phyloP scores from a whole-genome alignment of 129 eudicot genomes.

The Chrysanthemum lavandulifolium region DNA sequence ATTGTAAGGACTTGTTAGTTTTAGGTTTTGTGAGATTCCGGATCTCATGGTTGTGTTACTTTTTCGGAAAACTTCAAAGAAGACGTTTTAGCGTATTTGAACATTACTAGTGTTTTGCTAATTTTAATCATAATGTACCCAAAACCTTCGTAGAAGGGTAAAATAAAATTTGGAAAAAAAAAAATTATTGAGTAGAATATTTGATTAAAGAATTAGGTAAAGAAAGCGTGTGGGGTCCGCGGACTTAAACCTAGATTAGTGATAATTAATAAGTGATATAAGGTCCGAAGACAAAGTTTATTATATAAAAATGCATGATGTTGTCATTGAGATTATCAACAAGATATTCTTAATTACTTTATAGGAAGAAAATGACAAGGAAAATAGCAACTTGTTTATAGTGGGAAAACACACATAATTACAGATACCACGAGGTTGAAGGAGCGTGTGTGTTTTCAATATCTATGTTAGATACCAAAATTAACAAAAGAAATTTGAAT shows the following conservation, averaged over 20 bases:
- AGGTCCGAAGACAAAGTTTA: constrained; percentile 40
- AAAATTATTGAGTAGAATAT: neutral
- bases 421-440: constrained; percentile 27
- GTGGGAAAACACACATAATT: constrained; percentile 30
- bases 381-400: constrained; percentile 18
- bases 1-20: too few species aligned
- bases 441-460: neutral
- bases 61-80: too few species aligned
- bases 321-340: constrained; percentile 37
- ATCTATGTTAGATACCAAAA: neutral
- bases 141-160: too few species aligned
- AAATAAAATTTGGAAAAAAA: neutral
- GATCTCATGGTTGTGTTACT: too few species aligned
- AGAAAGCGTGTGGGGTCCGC: constrained; percentile 38
- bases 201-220: constrained; percentile 2
- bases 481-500: neutral
- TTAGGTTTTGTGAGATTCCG: too few species aligned
- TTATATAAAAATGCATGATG: constrained; percentile 20
- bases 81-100: too few species aligned
- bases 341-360: constrained; percentile 30
- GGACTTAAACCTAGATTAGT: constrained; percentile 35
- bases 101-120: too few species aligned
- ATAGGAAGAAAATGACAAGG: constrained; percentile 25
- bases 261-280: constrained; percentile 27
- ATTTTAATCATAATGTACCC: too few species aligned